Evolutionary conservation across 495 filamentous ascomycete genomes (phyloP).

Genomic region (Aspergillus sclerotiicarbonarius): DNA sequence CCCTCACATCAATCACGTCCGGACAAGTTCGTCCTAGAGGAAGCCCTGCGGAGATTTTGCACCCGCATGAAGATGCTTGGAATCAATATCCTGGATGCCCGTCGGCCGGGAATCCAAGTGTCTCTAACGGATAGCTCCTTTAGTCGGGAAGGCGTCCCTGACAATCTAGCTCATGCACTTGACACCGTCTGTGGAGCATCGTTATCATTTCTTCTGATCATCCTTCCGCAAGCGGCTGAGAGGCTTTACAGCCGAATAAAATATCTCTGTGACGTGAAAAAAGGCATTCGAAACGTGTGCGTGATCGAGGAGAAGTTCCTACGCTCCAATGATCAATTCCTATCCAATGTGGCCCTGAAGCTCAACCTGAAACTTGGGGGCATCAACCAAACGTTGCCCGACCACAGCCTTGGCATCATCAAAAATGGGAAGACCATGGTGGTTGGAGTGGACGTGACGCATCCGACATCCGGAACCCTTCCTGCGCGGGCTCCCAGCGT

Average conservation of each 20-base stretch:
- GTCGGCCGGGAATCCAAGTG: background rate
- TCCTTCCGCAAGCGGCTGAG: background rate
- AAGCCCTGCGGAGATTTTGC: background rate
- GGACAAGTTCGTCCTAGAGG: background rate
- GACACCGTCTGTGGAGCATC: background rate
- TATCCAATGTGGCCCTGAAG: constrained; percentile 75
- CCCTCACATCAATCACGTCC: background rate
- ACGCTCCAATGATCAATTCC: constrained; percentile 50
- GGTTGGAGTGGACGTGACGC: constrained; percentile 84
- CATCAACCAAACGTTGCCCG: constrained; percentile 61
- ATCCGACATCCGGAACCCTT: constrained; percentile 70
- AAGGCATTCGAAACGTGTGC: constrained; percentile 66
- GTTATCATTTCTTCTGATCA: background rate
- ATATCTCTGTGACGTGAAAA: constrained; percentile 58
- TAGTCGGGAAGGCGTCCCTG: background rate
- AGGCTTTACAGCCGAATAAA: constrained; percentile 68
- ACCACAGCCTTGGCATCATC: constrained; percentile 55
- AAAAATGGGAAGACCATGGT: constrained; percentile 71
- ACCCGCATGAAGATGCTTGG: background rate
- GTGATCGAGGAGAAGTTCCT: constrained; percentile 52
- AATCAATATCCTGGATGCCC: background rate
- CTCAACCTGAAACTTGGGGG: constrained; percentile 87
- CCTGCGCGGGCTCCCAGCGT: constrained; percentile 60
- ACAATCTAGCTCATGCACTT: background rate
- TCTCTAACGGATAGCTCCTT: background rate